Evolutionary conservation across 257 asterid genomes (phyloP), one percentile per base, ranked within the genome.

Genomic region (Nicotiana tabacum): DNA sequence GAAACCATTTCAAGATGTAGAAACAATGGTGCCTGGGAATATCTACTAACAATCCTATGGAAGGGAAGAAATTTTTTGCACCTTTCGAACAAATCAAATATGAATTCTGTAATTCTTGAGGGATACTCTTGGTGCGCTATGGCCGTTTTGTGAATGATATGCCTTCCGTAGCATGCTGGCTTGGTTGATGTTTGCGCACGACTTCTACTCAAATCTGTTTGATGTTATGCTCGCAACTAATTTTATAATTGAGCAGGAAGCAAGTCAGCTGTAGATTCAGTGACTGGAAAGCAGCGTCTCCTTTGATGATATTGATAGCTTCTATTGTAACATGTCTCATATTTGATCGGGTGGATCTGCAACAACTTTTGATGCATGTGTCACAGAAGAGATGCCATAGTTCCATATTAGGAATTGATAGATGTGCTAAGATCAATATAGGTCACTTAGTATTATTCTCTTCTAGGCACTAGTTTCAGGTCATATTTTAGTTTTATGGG

Each of bases 241-340:
- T 12, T 64, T 2, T 55, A 27, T 24, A 4, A 27, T 27, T 48
- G 83, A 67, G 72, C 95, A 94, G 99, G 99, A 84, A 84, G 78
- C 83, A 96, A 90, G 89, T 91, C 97, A 18, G 88, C 87, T 1
- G 87, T 94, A 81, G 98, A 96, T 89, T 92, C 98, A 61, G 92
- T 96, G 55, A 96, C 99, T 0, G 98, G 98, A 88, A 94, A 91
- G 89, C 87, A 85, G 74, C 94, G 95, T 67, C 87, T 94, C 88
- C 98, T 96, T 83, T 96, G 90, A 91, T 27, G 84, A 57, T 11
- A 77, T 43, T 62, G 72, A 21, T 13, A 21, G 39, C 61, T 39
- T 70, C 57, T 2, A 21, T 39, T 39, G 58, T n/a, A 39, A 70
- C 78, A 37, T 21, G 39, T 72, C 16, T 12, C 79, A 43, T 35